phyloP scores from a whole-genome alignment of 2,329 filamentous ascomycete genomes.

The Clarireedia monteithiana region DNA sequence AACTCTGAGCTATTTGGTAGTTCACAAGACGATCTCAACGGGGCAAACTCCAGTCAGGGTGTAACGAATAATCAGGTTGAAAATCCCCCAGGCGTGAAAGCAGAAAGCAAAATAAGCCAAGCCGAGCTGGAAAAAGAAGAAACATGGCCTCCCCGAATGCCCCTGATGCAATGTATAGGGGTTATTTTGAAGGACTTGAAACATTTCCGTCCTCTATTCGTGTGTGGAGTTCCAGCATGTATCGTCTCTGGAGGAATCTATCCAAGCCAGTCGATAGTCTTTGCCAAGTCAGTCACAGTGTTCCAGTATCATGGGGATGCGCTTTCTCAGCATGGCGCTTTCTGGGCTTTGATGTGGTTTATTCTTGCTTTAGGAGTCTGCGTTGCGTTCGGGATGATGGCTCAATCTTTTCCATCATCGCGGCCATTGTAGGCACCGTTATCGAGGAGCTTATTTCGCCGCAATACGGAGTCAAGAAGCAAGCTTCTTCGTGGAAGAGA shows the following conservation, averaged over 20 bases:
- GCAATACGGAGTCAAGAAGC: not conserved
- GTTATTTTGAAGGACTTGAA: not conserved
- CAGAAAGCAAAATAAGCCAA: not conserved
- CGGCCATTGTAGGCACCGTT: not conserved
- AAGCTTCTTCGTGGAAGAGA: not conserved
- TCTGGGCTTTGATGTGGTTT: slow-evolving; percentile 7
- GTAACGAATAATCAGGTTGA: slow-evolving; percentile 19
- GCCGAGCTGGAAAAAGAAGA: not conserved
- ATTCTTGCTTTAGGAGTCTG: not conserved
- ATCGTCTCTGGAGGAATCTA: not conserved
- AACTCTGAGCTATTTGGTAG: not conserved
- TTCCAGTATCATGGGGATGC: slow-evolving; percentile 28
- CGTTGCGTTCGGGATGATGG: slow-evolving; percentile 35
- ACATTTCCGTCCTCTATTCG: not conserved
- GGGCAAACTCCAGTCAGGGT: not conserved
- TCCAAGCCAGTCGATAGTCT: not conserved
- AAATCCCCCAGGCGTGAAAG: not conserved
- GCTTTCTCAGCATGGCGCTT: slow-evolving; percentile 16
- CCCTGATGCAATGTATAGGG: not conserved
- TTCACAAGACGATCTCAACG: not conserved
- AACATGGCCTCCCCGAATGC: not conserved
- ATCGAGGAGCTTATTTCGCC: not conserved
- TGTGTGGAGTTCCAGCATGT: not conserved
- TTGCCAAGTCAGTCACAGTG: not conserved
- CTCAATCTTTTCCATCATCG: not conserved